phyloP scores from a whole-genome alignment of 139 green algal genomes.

The Zygnema circumcarinatum region DNA sequence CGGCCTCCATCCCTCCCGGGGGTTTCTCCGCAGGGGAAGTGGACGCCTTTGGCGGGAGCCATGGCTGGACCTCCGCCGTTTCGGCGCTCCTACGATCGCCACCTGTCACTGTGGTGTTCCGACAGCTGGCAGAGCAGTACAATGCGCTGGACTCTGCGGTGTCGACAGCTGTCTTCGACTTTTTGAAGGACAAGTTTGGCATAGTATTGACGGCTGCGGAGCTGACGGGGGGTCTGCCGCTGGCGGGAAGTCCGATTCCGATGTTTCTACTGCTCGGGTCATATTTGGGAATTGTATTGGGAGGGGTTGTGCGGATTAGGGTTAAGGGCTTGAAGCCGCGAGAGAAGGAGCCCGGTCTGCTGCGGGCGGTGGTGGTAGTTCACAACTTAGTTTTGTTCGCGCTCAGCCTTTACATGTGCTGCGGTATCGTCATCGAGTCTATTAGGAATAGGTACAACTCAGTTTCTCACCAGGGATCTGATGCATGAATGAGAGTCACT shows the following conservation, averaged over 20 bases:
- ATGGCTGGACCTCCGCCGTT: background rate
- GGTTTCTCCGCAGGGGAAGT: background rate
- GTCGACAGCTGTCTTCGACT: background rate
- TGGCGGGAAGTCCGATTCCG: background rate
- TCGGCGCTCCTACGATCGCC: background rate
- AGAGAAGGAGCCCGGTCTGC: background rate
- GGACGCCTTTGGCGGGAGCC: background rate
- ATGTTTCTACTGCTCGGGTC: background rate
- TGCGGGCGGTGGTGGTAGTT: background rate
- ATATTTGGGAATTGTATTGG: constrained; percentile 18
- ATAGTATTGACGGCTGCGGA: background rate
- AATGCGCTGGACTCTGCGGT: constrained; percentile 1
- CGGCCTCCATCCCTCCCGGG: background rate
- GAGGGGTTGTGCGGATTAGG: background rate
- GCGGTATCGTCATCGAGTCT: constrained; percentile 18
- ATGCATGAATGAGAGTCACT: background rate
- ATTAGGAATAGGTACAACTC: constrained; percentile 40
- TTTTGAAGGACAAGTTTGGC: background rate
- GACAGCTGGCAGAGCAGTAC: background rate
- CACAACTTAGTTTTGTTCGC: constrained; percentile 23
- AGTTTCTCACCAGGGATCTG: background rate
- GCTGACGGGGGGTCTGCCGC: constrained; percentile 10
- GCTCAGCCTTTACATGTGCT: constrained; percentile 39
- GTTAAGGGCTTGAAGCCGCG: constrained; percentile 8
- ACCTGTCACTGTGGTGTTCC: background rate